These are phyloP conservation scores for Drechslerella coelobrocha DNA, from an alignment of 2,329 filamentous ascomycete species.

Conservation along the genomic window DNA sequence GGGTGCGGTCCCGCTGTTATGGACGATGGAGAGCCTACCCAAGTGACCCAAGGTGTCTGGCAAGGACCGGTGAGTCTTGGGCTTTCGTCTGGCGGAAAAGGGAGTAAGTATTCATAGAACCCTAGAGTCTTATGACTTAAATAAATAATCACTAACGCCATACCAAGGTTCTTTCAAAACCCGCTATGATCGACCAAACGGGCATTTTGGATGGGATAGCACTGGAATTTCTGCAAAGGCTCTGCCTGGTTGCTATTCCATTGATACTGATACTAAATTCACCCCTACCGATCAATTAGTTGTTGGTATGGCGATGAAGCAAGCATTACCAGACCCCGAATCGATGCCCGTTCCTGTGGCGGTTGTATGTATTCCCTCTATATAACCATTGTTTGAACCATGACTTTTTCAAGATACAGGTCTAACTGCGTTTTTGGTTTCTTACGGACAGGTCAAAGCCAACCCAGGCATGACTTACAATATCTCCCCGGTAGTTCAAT, in stretches of 20 bases:
- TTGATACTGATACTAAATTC: slow-evolving; percentile 4
- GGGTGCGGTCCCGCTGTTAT: background rate
- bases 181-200: background rate
- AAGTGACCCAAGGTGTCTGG: background rate
- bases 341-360: background rate
- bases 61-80: background rate
- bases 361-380: background rate
- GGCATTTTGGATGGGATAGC: slow-evolving; percentile 4
- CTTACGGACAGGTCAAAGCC: slow-evolving; percentile 2
- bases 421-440: too few relatives aligned
- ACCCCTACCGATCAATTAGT: background rate
- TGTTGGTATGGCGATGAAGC: slow-evolving; percentile 14
- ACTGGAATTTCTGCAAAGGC: background rate
- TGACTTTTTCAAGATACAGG: too few relatives aligned
- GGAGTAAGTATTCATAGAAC: background rate
- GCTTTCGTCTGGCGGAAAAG: background rate
- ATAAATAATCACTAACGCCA: background rate
- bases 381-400: too few relatives aligned
- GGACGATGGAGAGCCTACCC: background rate
- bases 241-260: slow-evolving; percentile 1
- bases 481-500: slow-evolving; percentile 8
- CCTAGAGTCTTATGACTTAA: background rate
- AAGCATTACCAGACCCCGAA: slow-evolving; percentile 3
- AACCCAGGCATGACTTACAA: slow-evolving; percentile 9
- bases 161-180: slow-evolving; percentile 5